Evolutionary conservation across 306 rosid genomes (phyloP), one percentile per base, ranked within the genome.

Genomic region (Calophaca sinica): DNA sequence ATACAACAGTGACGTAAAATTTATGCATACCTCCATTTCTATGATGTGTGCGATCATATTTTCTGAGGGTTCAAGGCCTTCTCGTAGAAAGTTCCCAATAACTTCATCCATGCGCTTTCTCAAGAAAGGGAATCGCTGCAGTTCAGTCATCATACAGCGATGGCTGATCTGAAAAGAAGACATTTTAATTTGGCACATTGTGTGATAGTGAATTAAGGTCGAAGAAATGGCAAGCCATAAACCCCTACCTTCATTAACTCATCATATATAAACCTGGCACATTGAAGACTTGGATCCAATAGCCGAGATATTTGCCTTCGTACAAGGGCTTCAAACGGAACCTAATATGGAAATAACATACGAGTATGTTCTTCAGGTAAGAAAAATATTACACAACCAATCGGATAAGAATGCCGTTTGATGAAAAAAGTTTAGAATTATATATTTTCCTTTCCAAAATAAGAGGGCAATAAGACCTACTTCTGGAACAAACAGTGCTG

Each of bases 71-170:
- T 82, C 87, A 72, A 94, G 96, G 72, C 99, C 96, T 51, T 90
- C 97, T 68, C 96, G 90, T 77, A 92, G 78, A 78, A 94, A 94
- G 81, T 85, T 86, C 49, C 96, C 91, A 8, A 88, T 80, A 72
- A 94, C 97, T 80, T 94, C 98, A 84, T 94, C 99, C 88, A 94
- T 87, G 41, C 86, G 79, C 87, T 83, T 94, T 83, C 96, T 91
- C 84, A 92, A 79, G 70, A 94, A 79, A 63, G 99, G 99, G 72
- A 94, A 94, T 49, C 96, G 87, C 80, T 92, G 97, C 81, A 92
- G 72, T 78, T 94, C 97, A 84, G 81, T 89, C 68, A 84, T 88
- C 73, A 92, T 79, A 77, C 97, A 94, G 60, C 74, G 82, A 80
- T 90, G 97, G 81, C 96, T 92, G 77, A 94, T 92, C 97, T 94